These are phyloP conservation scores for Colletotrichum magnum DNA, from an alignment of 2,329 filamentous ascomycete genomes.

Conservation along the genomic window DNA sequence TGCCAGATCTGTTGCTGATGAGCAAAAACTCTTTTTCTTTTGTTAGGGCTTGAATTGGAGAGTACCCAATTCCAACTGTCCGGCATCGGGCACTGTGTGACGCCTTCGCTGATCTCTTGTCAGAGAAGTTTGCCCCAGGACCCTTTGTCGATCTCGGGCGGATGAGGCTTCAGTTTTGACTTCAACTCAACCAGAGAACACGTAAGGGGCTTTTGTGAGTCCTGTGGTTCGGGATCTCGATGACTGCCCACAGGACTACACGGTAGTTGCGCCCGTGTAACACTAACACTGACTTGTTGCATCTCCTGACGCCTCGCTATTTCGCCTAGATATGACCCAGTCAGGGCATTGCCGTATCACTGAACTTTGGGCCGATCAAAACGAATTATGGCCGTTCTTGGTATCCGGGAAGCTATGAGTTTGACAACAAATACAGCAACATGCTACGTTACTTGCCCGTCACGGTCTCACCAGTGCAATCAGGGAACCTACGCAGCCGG, in stretches of 20 bases:
- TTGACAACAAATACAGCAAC: too few species aligned
- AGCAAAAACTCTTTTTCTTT: not conserved
- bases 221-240: not conserved
- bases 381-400: too few species aligned
- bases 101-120: not conserved
- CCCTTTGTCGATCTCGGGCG: slow-evolving; percentile 17
- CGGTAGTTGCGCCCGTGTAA: not conserved
- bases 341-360: too few species aligned
- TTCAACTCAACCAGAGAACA: not conserved
- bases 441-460: too few species aligned
- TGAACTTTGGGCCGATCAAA: too few species aligned
- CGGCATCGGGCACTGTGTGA: slow-evolving; percentile 2
- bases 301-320: not conserved
- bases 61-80: not conserved
- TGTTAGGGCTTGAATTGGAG: not conserved
- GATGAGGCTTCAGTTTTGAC: not conserved
- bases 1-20: slow-evolving; percentile 9
- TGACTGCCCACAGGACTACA: not conserved
- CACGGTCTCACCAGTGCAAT: too few species aligned
- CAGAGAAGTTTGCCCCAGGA: slow-evolving; percentile 4
- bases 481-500: too few species aligned
- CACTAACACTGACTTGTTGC: not conserved
- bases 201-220: not conserved
- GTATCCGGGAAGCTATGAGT: too few species aligned
- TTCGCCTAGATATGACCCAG: too few species aligned